A percentile compares a stretch with the other conserved stretches of the same genome.
Conservation (phyloP, 1,139 yeast genomes). For the Magnusiomyces fungicola region DNA sequence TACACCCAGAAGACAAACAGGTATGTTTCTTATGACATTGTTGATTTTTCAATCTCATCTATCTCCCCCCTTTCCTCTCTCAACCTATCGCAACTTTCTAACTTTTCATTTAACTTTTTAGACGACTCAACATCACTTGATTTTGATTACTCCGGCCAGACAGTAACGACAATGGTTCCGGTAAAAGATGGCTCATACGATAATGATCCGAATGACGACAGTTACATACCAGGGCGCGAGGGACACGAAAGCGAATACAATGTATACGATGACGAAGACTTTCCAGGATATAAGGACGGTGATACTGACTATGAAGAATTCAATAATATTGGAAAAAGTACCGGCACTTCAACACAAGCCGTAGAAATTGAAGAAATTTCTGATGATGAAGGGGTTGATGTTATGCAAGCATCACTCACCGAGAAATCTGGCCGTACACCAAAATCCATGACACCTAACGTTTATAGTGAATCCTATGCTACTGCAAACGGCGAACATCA, state of each 20-base stretch:
- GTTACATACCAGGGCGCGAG: neutral
- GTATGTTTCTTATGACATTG: neutral
- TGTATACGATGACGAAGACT: neutral
- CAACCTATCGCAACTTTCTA: too few relatives aligned
- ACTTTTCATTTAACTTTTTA: too few relatives aligned
- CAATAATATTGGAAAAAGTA: neutral
- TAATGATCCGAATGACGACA: neutral
- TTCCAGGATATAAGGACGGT: neutral
- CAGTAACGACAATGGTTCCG: neutral
- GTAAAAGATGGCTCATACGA: neutral
- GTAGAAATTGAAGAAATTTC: too few relatives aligned
- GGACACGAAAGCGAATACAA: neutral
- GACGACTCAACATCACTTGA: too few relatives aligned
- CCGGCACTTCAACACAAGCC: neutral
- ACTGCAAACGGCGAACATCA: too few relatives aligned
- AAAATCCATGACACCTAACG: too few relatives aligned
- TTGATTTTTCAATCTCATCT: neutral
- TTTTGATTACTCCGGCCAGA: too few relatives aligned
- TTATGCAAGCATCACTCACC: too few relatives aligned
- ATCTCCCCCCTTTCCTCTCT: too few relatives aligned
- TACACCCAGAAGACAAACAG: neutral
- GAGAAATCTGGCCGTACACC: too few relatives aligned
- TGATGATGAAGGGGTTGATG: too few relatives aligned
- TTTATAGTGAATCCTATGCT: too few relatives aligned
- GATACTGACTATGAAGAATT: neutral